phyloP scores from a whole-genome alignment of 345 rosid species.

The Ceriops zippeliana region DNA sequence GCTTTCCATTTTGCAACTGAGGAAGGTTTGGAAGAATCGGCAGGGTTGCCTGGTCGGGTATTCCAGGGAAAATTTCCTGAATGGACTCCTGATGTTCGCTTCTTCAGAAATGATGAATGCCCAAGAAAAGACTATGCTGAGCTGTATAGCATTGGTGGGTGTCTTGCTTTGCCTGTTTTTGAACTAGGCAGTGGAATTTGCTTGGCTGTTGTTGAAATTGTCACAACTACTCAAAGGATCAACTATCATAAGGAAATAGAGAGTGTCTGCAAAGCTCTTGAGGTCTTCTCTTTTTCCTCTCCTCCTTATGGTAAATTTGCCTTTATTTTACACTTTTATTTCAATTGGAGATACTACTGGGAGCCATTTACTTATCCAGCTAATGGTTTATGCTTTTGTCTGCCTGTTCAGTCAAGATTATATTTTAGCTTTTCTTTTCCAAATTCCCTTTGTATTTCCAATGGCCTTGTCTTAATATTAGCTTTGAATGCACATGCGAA shows the following conservation, averaged over 20 bases:
- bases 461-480: slow-evolving; percentile 24
- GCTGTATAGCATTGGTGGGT: slow-evolving; percentile 60
- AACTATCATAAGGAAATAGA: slow-evolving; percentile 60
- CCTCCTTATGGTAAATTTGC: too few relatives aligned
- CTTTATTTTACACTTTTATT: background rate
- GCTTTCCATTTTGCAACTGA: slow-evolving; percentile 57
- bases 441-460: background rate
- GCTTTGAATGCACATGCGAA: too few relatives aligned
- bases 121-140: slow-evolving; percentile 56
- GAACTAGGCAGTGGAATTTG: slow-evolving; percentile 62
- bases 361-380: background rate
- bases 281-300: slow-evolving; percentile 46
- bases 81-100: slow-evolving; percentile 92
- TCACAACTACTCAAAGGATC: slow-evolving; percentile 62
- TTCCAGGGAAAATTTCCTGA: slow-evolving; percentile 66
- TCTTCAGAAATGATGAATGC: slow-evolving; percentile 63
- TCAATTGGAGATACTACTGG: background rate
- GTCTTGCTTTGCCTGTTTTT: slow-evolving; percentile 79
- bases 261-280: slow-evolving; percentile 71
- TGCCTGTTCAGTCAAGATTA: too few relatives aligned
- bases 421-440: background rate
- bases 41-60: slow-evolving; percentile 79
- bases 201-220: slow-evolving; percentile 81
- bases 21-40: slow-evolving; percentile 46
- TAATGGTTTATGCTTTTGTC: too few relatives aligned